phyloP scores from a whole-genome alignment of 306 rosid species.

The Pyrus pyrifolia region DNA sequence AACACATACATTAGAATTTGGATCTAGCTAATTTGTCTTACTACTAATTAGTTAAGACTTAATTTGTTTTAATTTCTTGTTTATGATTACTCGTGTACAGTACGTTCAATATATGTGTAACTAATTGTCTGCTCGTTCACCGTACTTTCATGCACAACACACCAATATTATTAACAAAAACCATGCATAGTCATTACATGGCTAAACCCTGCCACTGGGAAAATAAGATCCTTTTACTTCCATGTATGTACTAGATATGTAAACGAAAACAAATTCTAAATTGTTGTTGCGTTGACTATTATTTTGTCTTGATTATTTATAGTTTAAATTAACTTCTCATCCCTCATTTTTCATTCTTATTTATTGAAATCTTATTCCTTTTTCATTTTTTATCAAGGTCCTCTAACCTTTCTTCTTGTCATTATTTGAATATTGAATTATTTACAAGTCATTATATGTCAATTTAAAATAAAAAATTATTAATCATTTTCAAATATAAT shows the following conservation, averaged over 20 bases:
- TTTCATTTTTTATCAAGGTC: too few relatives aligned
- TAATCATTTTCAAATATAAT: too few relatives aligned
- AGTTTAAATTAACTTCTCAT: too few relatives aligned
- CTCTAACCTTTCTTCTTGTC: too few relatives aligned
- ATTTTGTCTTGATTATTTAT: not conserved
- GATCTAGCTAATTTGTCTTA: not conserved
- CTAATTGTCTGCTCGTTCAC: not conserved
- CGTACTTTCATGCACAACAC: not conserved
- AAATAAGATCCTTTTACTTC: not conserved
- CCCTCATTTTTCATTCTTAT: too few relatives aligned
- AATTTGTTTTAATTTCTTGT: not conserved
- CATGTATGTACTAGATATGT: not conserved
- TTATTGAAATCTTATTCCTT: too few relatives aligned
- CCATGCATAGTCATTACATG: not conserved
- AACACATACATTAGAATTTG: not conserved
- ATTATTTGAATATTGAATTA: too few relatives aligned
- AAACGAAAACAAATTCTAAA: not conserved
- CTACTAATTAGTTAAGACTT: not conserved
- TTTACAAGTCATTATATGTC: too few relatives aligned
- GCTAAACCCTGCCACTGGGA: not conserved
- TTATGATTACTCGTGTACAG: not conserved
- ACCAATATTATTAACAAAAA: not conserved
- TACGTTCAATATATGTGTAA: not conserved
- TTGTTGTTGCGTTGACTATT: not conserved
- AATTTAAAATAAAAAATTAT: too few relatives aligned